A percentile compares a stretch with the other conserved stretches of the same genome.
phyloP scores from a whole-genome alignment of 2,329 filamentous ascomycete species.

The Lachnellula arida region DNA sequence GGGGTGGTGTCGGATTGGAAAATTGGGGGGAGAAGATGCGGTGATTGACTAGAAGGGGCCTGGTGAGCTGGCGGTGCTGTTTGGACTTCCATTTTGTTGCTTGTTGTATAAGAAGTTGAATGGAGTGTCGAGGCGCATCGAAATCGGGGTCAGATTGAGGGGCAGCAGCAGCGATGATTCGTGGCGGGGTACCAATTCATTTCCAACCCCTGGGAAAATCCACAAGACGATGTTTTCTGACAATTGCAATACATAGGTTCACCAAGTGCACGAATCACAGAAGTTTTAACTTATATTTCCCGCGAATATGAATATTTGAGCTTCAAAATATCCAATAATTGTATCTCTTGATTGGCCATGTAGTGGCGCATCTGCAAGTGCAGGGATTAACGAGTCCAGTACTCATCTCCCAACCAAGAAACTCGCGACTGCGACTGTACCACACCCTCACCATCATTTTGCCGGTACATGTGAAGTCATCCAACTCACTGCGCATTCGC shows the following conservation, averaged over 20 bases:
- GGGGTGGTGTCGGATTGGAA: constrained; percentile 47
- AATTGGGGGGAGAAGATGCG: constrained; percentile 22
- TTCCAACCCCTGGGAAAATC: not conserved
- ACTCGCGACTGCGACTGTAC: not conserved
- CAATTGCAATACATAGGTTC: not conserved
- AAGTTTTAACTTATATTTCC: not conserved
- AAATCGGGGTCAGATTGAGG: not conserved
- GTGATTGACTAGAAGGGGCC: constrained; percentile 1
- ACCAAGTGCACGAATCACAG: not conserved
- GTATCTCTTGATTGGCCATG: not conserved
- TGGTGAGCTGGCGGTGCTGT: not conserved
- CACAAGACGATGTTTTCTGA: no score
- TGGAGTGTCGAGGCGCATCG: not conserved
- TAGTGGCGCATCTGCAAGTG: constrained; percentile 3
- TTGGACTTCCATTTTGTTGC: constrained; percentile 4
- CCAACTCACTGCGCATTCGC: not conserved
- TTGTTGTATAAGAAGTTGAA: constrained; percentile 1
- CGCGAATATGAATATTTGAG: not conserved
- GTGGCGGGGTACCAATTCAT: not conserved
- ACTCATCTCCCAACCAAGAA: constrained; percentile 2
- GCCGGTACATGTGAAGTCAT: not conserved
- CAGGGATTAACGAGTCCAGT: not conserved
- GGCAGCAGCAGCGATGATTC: not conserved
- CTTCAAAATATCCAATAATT: not conserved
- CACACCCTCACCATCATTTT: not conserved